Percentiles rank a stretch among this genome's conserved stretches.
These are phyloP conservation scores for Gloeopeniophorella convolvens DNA, from an alignment of 768 basidiomycete genomes.

Conservation along the genomic window DNA sequence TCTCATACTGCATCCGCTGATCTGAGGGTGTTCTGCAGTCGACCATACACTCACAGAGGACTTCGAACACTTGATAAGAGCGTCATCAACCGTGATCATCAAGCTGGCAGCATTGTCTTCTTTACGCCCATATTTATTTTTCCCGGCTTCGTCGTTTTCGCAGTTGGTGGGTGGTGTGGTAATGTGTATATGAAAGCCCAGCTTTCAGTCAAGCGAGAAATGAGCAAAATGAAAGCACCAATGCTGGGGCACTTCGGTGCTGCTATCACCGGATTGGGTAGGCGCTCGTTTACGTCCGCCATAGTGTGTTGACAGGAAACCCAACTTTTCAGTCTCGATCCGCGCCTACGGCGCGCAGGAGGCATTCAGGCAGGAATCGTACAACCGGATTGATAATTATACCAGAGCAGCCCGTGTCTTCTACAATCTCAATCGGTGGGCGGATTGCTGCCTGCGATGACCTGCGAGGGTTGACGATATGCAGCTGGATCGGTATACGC, in stretches of 20 bases:
- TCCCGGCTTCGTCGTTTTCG: slow-evolving; percentile 30
- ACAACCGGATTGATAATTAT: slow-evolving; percentile 41
- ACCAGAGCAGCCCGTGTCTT: slow-evolving; percentile 33
- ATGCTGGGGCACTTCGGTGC: slow-evolving; percentile 43
- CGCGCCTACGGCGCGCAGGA: slow-evolving; percentile 50
- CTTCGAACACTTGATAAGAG: no score
- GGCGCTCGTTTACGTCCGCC: no score
- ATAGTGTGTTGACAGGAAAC: neutral
- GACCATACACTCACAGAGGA: no score
- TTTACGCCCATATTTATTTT: slow-evolving; percentile 35
- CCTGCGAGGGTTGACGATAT: neutral
- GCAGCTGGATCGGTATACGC: slow-evolving; percentile 41
- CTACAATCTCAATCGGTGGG: slow-evolving; percentile 42
- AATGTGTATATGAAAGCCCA: slow-evolving; percentile 49
- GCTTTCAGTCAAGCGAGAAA: slow-evolving; percentile 46
- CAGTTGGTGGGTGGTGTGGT: slow-evolving; percentile 36
- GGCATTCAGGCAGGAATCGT: slow-evolving; percentile 35
- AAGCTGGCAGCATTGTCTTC: slow-evolving; percentile 31
- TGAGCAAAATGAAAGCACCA: slow-evolving; percentile 41
- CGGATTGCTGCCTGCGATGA: neutral
- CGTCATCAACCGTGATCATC: no score
- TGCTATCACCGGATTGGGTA: slow-evolving; percentile 40
- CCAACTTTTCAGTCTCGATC: slow-evolving; percentile 34
- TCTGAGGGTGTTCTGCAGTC: no score
- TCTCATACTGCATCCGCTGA: no score